These are phyloP conservation scores for Aphanomyces stellatus DNA, from an alignment of 352 stramenopile genomes.

Conservation along the genomic window DNA sequence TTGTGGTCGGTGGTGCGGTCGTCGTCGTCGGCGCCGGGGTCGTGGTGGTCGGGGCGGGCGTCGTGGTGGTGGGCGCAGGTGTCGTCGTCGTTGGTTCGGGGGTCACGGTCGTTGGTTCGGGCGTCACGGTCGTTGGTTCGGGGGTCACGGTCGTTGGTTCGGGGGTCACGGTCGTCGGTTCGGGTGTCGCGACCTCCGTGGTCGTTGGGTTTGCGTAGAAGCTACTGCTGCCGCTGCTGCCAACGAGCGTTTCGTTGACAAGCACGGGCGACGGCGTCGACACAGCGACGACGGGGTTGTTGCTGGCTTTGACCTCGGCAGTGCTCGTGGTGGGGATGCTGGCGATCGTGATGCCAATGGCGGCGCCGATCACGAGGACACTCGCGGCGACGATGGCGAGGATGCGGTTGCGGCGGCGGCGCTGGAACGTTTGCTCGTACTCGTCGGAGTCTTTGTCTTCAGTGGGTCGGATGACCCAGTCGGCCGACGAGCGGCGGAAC, in stretches of 20 bases:
- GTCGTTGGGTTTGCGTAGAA: too few species aligned
- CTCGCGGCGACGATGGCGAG: neutral
- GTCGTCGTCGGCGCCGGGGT: neutral
- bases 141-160: too few species aligned
- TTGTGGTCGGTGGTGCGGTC: neutral
- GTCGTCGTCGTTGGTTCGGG: too few species aligned
- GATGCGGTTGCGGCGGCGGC: constrained; percentile 14
- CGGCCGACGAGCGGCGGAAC: constrained; percentile 1
- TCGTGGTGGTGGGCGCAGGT: neutral
- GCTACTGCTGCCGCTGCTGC: too few species aligned
- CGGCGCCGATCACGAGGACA: constrained; percentile 10
- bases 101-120: too few species aligned
- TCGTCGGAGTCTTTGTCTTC: constrained; percentile 17
- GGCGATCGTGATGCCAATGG: constrained; percentile 7
- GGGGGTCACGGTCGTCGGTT: too few species aligned
- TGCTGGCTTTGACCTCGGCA: too few species aligned
- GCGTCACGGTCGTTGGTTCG: too few species aligned
- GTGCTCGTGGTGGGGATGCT: neutral
- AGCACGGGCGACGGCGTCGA: neutral
- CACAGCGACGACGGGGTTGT: too few species aligned
- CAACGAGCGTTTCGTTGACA: too few species aligned
- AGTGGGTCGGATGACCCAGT: constrained; percentile 6
- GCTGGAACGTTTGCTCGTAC: constrained; percentile 12
- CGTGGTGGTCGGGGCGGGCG: neutral
- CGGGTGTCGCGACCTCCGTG: too few species aligned